A percentile compares a stretch with the other conserved stretches of the same genome.
phyloP scores from a whole-genome alignment of 2,329 filamentous ascomycete genomes.

The Neonectria magnoliae region DNA sequence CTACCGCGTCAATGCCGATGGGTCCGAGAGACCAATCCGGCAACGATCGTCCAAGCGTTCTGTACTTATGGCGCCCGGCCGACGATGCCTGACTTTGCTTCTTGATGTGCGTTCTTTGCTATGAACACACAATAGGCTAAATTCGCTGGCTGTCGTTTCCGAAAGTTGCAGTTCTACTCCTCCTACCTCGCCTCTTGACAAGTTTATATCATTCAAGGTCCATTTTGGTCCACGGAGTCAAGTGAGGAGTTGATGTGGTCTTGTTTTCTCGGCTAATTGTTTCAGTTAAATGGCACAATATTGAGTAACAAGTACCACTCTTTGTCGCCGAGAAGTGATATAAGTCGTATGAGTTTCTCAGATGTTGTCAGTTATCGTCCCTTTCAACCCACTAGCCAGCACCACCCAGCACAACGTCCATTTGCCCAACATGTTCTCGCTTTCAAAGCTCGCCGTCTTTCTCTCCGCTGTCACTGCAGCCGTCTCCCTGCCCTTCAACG shows the following conservation, averaged over 20 bases:
- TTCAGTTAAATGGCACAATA: not conserved
- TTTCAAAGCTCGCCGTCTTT: slow-evolving; percentile 36
- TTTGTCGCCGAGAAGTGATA: not conserved
- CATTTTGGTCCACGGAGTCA: not conserved
- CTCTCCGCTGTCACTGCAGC: slow-evolving; percentile 32
- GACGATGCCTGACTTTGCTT: not conserved
- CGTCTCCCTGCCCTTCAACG: slow-evolving; percentile 32
- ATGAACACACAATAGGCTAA: not conserved
- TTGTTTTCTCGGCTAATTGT: not conserved
- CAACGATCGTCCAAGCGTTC: not conserved
- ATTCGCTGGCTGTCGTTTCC: not conserved
- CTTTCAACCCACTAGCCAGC: not conserved
- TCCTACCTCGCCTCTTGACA: not conserved
- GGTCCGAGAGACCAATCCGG: not conserved
- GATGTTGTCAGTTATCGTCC: not conserved
- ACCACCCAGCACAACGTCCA: too few species aligned
- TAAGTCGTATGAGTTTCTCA: not conserved
- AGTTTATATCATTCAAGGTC: not conserved
- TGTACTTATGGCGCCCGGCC: not conserved
- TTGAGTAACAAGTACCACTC: not conserved
- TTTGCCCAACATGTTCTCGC: slow-evolving; percentile 33
- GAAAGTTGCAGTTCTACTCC: not conserved
- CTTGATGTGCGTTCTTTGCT: not conserved
- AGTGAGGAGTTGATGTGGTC: not conserved
- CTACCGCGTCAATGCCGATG: not conserved